phyloP scores from a whole-genome alignment of 208 protist species.

The Herpetomonas tarakana region DNA sequence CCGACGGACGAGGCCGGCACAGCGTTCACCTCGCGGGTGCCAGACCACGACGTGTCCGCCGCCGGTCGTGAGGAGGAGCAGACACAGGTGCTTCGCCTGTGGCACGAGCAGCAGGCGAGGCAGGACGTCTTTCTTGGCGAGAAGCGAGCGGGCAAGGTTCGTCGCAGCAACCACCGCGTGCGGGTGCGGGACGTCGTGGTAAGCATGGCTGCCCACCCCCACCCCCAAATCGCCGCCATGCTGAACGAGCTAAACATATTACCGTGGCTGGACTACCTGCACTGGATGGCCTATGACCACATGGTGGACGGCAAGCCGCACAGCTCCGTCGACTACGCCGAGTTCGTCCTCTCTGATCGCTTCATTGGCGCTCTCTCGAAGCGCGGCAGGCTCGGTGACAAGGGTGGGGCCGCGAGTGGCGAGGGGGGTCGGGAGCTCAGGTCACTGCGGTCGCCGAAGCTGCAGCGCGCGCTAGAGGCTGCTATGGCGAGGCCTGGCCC shows the following conservation, averaged over 20 bases:
- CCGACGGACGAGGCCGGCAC: background rate
- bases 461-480: background rate
- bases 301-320: slow-evolving; percentile 13
- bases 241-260: slow-evolving; percentile 25
- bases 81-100: background rate
- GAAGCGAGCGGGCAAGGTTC: background rate
- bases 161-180: background rate
- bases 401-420: background rate
- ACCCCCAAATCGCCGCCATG: slow-evolving; percentile 14
- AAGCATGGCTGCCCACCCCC: slow-evolving; percentile 46
- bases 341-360: slow-evolving; percentile 10
- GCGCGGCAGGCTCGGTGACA: slow-evolving; percentile 1
- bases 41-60: background rate
- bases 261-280: slow-evolving; percentile 39
- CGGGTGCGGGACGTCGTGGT: slow-evolving; percentile 13
- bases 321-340: slow-evolving; percentile 35
- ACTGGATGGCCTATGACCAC: slow-evolving; percentile 74
- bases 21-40: background rate
- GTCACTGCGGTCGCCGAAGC: background rate
- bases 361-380: slow-evolving; percentile 14
- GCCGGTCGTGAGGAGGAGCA: background rate
- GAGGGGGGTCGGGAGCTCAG: background rate
- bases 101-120: background rate
- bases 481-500: background rate
- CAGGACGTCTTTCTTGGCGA: background rate